Conservation (phyloP, 1,284 basidiomycete genomes). For the Grifola frondosa region DNA sequence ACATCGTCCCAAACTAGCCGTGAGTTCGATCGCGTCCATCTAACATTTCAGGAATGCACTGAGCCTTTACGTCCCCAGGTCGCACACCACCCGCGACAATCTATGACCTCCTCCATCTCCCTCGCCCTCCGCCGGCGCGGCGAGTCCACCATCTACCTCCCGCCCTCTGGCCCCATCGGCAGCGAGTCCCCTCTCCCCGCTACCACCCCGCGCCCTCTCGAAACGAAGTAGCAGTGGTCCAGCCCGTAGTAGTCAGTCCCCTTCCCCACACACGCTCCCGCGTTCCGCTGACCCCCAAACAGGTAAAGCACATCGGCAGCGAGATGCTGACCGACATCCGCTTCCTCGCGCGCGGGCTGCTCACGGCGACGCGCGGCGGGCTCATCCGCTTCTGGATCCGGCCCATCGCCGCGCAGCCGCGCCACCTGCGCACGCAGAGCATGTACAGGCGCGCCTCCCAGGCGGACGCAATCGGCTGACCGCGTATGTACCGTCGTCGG, state of each 20-base stretch:
- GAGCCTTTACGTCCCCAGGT: constrained; percentile 30
- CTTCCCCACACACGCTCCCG: constrained; percentile 1
- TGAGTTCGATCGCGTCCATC: constrained; percentile 8
- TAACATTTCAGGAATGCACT: not conserved
- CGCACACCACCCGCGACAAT: constrained; percentile 67
- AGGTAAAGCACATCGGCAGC: constrained; percentile 79
- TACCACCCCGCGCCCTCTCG: constrained; percentile 87
- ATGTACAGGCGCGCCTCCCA: constrained; percentile 17
- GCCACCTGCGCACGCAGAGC: constrained; percentile 24
- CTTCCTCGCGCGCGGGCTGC: constrained; percentile 73
- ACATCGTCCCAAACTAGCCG: constrained; percentile 69
- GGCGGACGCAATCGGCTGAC: constrained; percentile 12
- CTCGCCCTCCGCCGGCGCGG: constrained; percentile 57
- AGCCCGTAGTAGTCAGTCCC: constrained; percentile 79
- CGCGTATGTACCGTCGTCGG: not conserved
- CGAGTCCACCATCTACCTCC: constrained; percentile 56
- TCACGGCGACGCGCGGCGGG: constrained; percentile 74
- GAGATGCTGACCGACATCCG: constrained; percentile 70
- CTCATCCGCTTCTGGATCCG: constrained; percentile 83
- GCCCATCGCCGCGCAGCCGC: constrained; percentile 52
- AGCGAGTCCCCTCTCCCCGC: constrained; percentile 39
- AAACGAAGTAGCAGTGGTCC: constrained; percentile 87
- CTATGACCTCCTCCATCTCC: constrained; percentile 73
- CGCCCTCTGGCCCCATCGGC: constrained; percentile 36
- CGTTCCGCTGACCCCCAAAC: constrained; percentile 26